These are phyloP conservation scores for Albugo laibachii DNA, from an alignment of 352 stramenopile species.

Conservation along the genomic window DNA sequence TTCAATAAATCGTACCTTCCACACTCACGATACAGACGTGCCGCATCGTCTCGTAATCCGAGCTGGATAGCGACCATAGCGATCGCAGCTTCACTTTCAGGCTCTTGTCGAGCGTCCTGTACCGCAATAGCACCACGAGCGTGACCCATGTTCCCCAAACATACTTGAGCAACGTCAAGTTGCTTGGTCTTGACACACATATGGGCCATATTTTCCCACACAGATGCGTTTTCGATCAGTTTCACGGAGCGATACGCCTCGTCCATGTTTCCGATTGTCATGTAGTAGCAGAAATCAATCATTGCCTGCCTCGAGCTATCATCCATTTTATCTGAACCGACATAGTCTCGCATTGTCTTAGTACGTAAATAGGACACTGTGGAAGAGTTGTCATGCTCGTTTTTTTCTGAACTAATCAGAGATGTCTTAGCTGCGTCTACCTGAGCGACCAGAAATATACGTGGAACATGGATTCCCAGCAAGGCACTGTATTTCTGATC, in stretches of 20 bases:
- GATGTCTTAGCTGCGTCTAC: conserved; percentile 18
- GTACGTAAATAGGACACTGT: conserved; percentile 35
- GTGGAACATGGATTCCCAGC: conserved; percentile 69
- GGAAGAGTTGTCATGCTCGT: background rate
- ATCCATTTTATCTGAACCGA: conserved; percentile 79
- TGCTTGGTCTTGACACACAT: conserved; percentile 93
- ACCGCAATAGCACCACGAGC: conserved; percentile 79
- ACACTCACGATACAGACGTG: conserved; percentile 80
- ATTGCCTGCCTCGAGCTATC: conserved; percentile 68
- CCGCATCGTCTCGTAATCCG: conserved; percentile 80
- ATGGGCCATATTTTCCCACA: conserved; percentile 93
- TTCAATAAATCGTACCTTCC: conserved; percentile 86
- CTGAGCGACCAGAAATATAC: conserved; percentile 52
- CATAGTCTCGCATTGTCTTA: conserved; percentile 87
- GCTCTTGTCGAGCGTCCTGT: conserved; percentile 37
- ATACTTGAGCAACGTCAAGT: conserved; percentile 87
- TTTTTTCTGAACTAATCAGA: conserved; percentile 17
- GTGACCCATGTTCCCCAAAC: conserved; percentile 88
- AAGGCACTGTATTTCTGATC: conserved; percentile 62
- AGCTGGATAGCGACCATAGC: conserved; percentile 87
- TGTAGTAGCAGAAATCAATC: conserved; percentile 90
- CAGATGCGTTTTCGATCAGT: conserved; percentile 80
- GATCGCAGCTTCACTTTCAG: conserved; percentile 64
- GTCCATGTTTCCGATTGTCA: conserved; percentile 91
- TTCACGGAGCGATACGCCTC: conserved; percentile 86